Evolutionary conservation across 2,329 filamentous ascomycete genomes (phyloP).

Genomic region (Orbilia brochopaga): DNA sequence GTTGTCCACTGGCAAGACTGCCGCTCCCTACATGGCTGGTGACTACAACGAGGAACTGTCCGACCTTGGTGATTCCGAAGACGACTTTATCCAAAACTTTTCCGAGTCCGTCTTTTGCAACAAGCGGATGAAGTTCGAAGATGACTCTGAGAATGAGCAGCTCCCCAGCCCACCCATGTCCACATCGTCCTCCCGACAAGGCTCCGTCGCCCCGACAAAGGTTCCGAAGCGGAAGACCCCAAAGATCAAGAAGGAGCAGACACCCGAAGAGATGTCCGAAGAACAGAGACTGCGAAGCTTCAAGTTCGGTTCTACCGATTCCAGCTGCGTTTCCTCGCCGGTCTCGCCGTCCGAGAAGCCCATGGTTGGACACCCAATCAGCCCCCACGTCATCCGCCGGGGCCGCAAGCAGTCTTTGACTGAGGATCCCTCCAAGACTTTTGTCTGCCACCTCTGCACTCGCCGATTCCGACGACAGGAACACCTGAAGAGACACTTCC

Average conservation of each 20-base stretch:
- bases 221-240: conserved; percentile 32
- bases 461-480: conserved; percentile 97
- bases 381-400: conserved; percentile 76
- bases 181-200: conserved; percentile 45
- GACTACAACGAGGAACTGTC: conserved; percentile 50
- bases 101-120: conserved; percentile 49
- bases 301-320: conserved; percentile 48
- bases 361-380: conserved; percentile 48
- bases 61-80: conserved; percentile 46
- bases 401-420: conserved; percentile 98
- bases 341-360: conserved; percentile 24
- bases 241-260: conserved; percentile 29
- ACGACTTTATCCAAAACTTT: conserved; percentile 49
- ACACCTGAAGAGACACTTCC: conserved; percentile 97
- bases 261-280: conserved; percentile 39
- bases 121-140: conserved; percentile 47
- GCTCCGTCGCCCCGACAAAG: conserved; percentile 41
- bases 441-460: conserved; percentile 94
- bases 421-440: conserved; percentile 97
- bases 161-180: conserved; percentile 50
- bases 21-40: conserved; percentile 46
- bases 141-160: conserved; percentile 48
- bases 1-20: conserved; percentile 36
- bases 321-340: conserved; percentile 23
- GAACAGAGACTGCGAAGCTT: conserved; percentile 46